Conservation (phyloP, 1,284 basidiomycete species). For the Acaromyces ingoldii region DNA sequence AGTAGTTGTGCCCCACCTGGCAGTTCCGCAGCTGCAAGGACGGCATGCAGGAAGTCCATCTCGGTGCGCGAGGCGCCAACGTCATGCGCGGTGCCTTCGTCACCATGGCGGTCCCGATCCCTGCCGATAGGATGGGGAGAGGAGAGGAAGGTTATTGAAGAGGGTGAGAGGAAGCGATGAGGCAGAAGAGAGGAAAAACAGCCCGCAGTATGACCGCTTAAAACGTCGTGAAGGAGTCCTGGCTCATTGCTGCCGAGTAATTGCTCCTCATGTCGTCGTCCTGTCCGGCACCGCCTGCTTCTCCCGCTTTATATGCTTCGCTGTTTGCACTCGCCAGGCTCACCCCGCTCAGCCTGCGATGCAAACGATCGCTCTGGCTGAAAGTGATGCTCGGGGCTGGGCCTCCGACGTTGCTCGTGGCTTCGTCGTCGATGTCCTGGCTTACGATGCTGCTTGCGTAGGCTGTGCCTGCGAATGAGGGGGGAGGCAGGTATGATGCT, state of each 20-base stretch:
- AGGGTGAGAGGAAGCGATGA: no score
- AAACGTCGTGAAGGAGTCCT: constrained; percentile 44
- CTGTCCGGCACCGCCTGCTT: constrained; percentile 13
- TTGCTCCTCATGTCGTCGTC: constrained; percentile 35
- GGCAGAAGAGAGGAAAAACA: no score
- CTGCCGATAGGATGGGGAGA: no score
- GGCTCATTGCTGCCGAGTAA: constrained; percentile 40
- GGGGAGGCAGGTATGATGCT: constrained; percentile 29
- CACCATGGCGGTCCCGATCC: no score
- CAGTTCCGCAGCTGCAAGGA: no score
- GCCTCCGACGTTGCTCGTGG: constrained; percentile 22
- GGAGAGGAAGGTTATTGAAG: no score
- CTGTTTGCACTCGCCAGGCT: constrained; percentile 23
- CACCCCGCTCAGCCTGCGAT: constrained; percentile 28
- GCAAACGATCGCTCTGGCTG: constrained; percentile 39
- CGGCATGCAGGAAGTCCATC: no score
- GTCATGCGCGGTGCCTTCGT: no score
- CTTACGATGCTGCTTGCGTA: constrained; percentile 41
- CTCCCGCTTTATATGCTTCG: constrained; percentile 28
- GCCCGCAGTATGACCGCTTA: no score
- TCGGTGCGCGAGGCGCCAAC: no score
- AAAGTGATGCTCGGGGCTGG: constrained; percentile 34
- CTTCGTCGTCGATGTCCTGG: constrained; percentile 25
- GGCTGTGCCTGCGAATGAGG: constrained; percentile 5
- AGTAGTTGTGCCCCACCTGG: no score